Conservation (phyloP, 768 basidiomycete genomes). For the Lanmaoa pseudosensibilis region DNA sequence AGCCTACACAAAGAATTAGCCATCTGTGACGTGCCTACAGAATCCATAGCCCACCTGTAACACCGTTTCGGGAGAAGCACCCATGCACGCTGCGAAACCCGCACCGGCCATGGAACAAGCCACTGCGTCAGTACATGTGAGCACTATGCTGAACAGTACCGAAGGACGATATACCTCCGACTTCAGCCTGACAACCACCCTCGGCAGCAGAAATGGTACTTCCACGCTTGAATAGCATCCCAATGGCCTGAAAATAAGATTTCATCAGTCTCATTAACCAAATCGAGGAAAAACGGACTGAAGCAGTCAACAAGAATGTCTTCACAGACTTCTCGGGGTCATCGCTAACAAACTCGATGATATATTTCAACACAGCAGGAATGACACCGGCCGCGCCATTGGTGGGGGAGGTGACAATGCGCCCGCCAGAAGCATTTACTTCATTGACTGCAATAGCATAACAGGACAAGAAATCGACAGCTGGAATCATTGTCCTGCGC, state of each 20-base stretch:
- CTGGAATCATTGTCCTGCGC: conserved; percentile 86
- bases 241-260: conserved; percentile 59
- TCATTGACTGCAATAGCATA: conserved; percentile 97
- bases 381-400: conserved; percentile 95
- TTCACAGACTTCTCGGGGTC: conserved; percentile 84
- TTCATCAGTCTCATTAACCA: conserved; percentile 7
- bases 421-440: conserved; percentile 88
- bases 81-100: conserved; percentile 94
- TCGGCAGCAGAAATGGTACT: conserved; percentile 96
- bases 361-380: conserved; percentile 88
- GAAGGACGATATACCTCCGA: conserved; percentile 60
- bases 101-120: conserved; percentile 96
- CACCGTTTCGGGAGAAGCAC: conserved; percentile 81
- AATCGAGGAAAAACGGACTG: conserved; percentile 46
- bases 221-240: conserved; percentile 97
- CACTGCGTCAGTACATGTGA: conserved; percentile 44
- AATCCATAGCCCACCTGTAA: conserved; percentile 52
- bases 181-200: conserved; percentile 93
- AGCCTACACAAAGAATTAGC: conserved; percentile 43
- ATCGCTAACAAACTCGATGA: conserved; percentile 89
- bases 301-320: conserved; percentile 88
- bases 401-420: conserved; percentile 93
- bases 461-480: conserved; percentile 89
- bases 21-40: background rate
- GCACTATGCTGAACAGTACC: background rate